Percentiles rank a stretch among this genome's conserved stretches.
Conservation (phyloP, 495 filamentous ascomycete genomes). For the Viridothelium virens region DNA sequence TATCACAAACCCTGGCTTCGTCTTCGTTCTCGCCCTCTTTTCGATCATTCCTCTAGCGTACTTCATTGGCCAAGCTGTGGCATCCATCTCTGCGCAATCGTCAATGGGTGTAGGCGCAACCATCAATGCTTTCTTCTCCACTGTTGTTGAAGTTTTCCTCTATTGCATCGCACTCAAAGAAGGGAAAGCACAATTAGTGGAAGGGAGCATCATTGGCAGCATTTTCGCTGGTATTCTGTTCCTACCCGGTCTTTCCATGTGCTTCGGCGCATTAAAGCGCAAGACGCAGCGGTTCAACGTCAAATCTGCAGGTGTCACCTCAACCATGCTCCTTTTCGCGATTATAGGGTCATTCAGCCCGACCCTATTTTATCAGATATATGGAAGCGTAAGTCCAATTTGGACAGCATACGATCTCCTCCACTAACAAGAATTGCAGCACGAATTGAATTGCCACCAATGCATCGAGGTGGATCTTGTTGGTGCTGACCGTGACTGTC, state of each 20-base stretch:
- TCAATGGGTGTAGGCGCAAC: constrained; percentile 99
- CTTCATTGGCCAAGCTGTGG: constrained; percentile 98
- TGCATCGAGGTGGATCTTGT: constrained; percentile 50
- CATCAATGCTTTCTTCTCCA: constrained; percentile 99
- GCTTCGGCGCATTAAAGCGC: constrained; percentile 92
- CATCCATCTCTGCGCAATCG: constrained; percentile 97
- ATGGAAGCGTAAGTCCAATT: constrained; percentile 68
- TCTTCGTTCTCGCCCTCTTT: constrained; percentile 76
- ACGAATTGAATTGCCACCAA: constrained; percentile 82
- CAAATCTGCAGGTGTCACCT: constrained; percentile 91
- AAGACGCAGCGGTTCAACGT: constrained; percentile 99
- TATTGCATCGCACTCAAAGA: constrained; percentile 92
- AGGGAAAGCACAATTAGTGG: constrained; percentile 86
- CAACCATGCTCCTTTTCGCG: constrained; percentile 96
- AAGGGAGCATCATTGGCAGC: constrained; percentile 94
- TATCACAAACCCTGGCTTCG: constrained; percentile 69
- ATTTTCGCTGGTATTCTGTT: constrained; percentile 97
- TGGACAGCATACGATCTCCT: constrained; percentile 3
- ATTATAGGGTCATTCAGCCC: constrained; percentile 96
- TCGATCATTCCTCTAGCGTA: constrained; percentile 98
- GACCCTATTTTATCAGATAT: constrained; percentile 98
- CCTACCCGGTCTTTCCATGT: constrained; percentile 96
- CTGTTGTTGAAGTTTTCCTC: constrained; percentile 93
- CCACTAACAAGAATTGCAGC: constrained; percentile 46
- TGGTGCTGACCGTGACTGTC: constrained; percentile 58